Percentiles rank a stretch among this genome's conserved stretches.
Conservation (phyloP, 23 red algal genomes). For the Chondrus crispus region DNA sequence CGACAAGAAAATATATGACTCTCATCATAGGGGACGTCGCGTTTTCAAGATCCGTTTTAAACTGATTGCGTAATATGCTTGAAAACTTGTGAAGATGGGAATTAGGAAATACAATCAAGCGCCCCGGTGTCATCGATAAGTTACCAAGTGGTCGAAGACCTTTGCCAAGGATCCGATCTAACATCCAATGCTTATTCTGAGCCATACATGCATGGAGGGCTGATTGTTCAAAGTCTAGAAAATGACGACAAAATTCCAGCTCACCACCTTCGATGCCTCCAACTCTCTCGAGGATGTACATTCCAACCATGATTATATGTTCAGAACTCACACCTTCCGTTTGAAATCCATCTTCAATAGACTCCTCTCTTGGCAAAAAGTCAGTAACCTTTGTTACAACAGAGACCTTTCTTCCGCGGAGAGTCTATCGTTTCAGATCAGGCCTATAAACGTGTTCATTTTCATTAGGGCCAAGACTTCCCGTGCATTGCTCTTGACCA, state of each 20-base stretch:
- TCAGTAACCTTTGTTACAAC: background rate
- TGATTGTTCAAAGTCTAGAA: background rate
- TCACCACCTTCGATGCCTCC: background rate
- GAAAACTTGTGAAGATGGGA: background rate
- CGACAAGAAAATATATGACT: background rate
- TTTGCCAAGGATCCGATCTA: background rate
- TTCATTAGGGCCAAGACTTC: too few relatives aligned
- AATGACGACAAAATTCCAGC: background rate
- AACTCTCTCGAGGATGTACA: background rate
- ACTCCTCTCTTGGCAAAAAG: background rate
- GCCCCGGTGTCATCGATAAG: background rate
- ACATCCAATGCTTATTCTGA: background rate
- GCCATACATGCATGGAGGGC: background rate
- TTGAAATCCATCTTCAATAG: background rate
- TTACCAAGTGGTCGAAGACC: background rate
- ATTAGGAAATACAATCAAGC: background rate
- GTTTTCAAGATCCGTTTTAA: background rate
- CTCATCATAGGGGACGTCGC: background rate
- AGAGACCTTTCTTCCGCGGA: too few relatives aligned
- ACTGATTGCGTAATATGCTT: background rate
- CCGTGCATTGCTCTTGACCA: too few relatives aligned
- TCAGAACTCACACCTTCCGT: background rate
- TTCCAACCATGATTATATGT: background rate
- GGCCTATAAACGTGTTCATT: too few relatives aligned
- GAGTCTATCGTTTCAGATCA: too few relatives aligned